These are phyloP conservation scores for Arthrobotrys sinensis DNA, from an alignment of 2,329 filamentous ascomycete species.

Conservation along the genomic window DNA sequence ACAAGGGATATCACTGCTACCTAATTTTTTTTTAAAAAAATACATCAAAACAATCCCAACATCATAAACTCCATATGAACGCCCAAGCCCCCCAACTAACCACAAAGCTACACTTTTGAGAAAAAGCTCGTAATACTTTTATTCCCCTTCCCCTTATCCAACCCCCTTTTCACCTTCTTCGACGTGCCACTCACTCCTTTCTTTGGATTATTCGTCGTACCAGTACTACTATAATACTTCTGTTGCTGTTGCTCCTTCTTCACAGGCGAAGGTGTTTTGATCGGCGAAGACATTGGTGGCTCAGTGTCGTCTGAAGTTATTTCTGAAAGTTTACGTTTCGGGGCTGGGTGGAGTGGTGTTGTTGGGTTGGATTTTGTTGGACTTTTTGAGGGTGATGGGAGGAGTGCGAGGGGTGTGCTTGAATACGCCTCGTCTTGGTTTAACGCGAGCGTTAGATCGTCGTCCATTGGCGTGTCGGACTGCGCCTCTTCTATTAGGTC, in stretches of 20 bases:
- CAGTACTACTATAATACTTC: conserved; percentile 53
- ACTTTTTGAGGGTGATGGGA: conserved; percentile 61
- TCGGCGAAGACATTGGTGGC: conserved; percentile 63
- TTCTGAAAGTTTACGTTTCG: conserved; percentile 54
- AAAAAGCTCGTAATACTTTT: conserved; percentile 73
- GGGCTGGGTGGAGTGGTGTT: conserved; percentile 59
- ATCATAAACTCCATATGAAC: not conserved
- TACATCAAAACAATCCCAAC: not conserved
- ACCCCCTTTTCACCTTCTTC: conserved; percentile 64
- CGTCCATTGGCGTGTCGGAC: conserved; percentile 59
- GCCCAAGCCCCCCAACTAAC: not conserved
- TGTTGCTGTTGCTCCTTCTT: conserved; percentile 59
- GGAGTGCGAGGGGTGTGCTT: conserved; percentile 26
- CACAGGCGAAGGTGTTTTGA: conserved; percentile 62
- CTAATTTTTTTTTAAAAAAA: not conserved
- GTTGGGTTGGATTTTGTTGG: conserved; percentile 64
- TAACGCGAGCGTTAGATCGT: conserved; percentile 13
- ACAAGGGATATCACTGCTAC: not conserved
- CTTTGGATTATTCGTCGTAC: conserved; percentile 59
- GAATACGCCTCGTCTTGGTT: conserved; percentile 20
- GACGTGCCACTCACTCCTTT: conserved; percentile 42
- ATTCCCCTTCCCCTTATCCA: conserved; percentile 66
- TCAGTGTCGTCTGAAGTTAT: conserved; percentile 60
- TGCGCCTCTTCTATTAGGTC: conserved; percentile 63
- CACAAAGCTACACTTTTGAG: conserved; percentile 66